Evolutionary conservation across 768 basidiomycete species (phyloP), one percentile per base, ranked within the genome.

Genomic region (Tephrocybe sp.): DNA sequence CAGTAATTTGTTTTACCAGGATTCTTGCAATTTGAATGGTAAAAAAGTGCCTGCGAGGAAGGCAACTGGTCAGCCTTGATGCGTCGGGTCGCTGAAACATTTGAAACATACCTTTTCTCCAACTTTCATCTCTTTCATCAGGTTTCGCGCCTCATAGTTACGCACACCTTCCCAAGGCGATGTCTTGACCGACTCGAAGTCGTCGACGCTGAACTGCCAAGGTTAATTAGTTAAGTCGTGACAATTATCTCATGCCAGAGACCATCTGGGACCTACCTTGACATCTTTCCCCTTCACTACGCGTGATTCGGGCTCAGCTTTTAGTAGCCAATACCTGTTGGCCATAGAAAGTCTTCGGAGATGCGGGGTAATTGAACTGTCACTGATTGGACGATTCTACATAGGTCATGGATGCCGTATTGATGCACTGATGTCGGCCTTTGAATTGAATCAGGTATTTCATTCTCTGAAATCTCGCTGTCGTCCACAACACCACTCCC

Each of bases 141-240:
- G 62, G 64, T 92, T 92, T 52, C 84, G 75, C 6, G 90, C 90
- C 65, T 90, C 87, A 57, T 84, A 85, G 59, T 90, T 92, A 32
- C 90, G 74, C 17, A 92, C 90, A n/a, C 90, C 90, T 61, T 92
- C 90, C 90, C 90, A 92, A 31, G 89, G 73, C 0, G 89, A 89
- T 16, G 77, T 85, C 48, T 73, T 76, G 47, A 76, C 77, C 7
- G 72, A 55, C 66, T 92, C 90, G 62, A 93, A 90, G 65, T 93
- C 91, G 54, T 92, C 89, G 6, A 93, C 83, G 53, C 87, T 89
- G 62, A 93, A 93, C 89, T 91, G 58, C 32, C 26, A 49, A 42
- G 16, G 42, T 23, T 39, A 20, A 33, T 44, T 42, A 36, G 31
- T 45, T 12, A 14, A 35, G 16, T 11, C 33, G 14, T 7, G 20